A percentile compares a stretch with the other conserved stretches of the same genome.
Conservation (phyloP, 129 eudicot genomes). For the Helichrysum umbraculigerum region DNA sequence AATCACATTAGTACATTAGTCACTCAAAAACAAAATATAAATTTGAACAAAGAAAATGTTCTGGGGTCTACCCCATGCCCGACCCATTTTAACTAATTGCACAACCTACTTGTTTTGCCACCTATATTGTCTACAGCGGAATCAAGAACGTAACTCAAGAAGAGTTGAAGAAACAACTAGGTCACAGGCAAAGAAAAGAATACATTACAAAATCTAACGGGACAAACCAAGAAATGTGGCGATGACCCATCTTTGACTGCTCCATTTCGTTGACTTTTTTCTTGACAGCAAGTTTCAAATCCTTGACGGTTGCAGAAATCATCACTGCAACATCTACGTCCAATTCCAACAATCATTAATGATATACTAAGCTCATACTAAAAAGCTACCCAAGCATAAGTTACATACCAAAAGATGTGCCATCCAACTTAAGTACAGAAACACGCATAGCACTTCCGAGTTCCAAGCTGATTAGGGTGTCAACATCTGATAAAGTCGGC, state of each 20-base stretch:
- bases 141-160: background rate
- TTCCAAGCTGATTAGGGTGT: constrained; percentile 86
- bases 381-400: constrained; percentile 5
- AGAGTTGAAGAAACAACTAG: background rate
- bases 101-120: background rate
- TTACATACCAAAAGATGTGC: constrained; percentile 64
- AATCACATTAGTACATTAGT: background rate
- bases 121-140: background rate
- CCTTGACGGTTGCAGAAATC: constrained; percentile 82
- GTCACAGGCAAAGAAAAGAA: background rate
- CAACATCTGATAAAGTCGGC: constrained; percentile 76
- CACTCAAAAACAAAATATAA: no score
- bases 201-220: background rate
- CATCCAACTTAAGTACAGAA: constrained; percentile 65
- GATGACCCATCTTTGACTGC: constrained; percentile 96
- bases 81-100: background rate
- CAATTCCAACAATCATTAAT: background rate
- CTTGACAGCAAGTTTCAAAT: constrained; percentile 67
- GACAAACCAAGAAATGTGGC: constrained; percentile 88
- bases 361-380: constrained; percentile 32
- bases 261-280: constrained; percentile 76
- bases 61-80: background rate
- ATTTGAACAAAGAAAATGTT: no score
- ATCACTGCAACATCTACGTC: constrained; percentile 72
- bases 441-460: constrained; percentile 98